phyloP scores from a whole-genome alignment of 768 basidiomycete genomes.

The Naganishia vaughanmartiniae region DNA sequence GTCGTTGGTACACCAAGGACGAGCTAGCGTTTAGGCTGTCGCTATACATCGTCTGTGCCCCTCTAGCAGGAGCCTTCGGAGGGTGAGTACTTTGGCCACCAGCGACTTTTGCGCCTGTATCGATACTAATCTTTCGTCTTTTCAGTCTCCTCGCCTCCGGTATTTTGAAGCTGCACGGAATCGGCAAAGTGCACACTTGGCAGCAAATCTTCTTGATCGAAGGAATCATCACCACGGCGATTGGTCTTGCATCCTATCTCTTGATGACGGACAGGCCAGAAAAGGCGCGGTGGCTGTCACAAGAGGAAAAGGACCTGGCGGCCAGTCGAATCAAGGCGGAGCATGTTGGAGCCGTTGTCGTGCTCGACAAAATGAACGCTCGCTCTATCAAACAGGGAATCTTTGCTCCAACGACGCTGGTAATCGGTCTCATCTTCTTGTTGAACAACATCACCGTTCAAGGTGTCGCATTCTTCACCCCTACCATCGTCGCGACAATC shows the following conservation, averaged over 20 bases:
- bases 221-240: constrained; percentile 28
- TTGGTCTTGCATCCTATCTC: constrained; percentile 28
- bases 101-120: background rate
- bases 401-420: constrained; percentile 32
- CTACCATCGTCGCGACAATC: constrained; percentile 40
- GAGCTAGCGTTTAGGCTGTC: constrained; percentile 22
- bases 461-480: constrained; percentile 30
- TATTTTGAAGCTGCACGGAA: constrained; percentile 26
- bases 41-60: constrained; percentile 26
- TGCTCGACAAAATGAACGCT: constrained; percentile 37
- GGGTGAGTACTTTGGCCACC: constrained; percentile 20
- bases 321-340: constrained; percentile 38
- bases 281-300: constrained; percentile 23
- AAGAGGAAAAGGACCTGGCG: constrained; percentile 29
- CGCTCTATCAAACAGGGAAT: constrained; percentile 29
- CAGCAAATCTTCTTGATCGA: constrained; percentile 32
- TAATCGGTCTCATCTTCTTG: constrained; percentile 37
- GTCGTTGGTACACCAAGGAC: constrained; percentile 31
- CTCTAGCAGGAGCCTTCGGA: constrained; percentile 28
- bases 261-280: constrained; percentile 27
- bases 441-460: constrained; percentile 40
- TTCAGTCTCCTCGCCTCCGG: constrained; percentile 37
- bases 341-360: constrained; percentile 35
- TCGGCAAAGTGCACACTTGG: constrained; percentile 29
- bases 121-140: background rate